Evolutionary conservation across 2,329 filamentous ascomycete genomes (phyloP), one percentile per base, ranked within the genome.

Genomic region (Pseudomassariella vexata): DNA sequence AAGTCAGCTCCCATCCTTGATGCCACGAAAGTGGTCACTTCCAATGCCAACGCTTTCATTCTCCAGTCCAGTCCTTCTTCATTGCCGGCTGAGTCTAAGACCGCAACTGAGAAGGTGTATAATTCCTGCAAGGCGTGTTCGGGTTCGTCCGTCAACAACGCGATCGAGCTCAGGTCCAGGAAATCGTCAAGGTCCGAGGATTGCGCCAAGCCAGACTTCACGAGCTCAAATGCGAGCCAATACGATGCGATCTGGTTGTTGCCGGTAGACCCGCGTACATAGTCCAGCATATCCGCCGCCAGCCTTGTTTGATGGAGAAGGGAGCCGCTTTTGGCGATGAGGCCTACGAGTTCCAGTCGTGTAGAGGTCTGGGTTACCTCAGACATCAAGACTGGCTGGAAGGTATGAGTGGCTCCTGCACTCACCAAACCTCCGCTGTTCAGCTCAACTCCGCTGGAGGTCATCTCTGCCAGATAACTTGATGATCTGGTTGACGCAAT

Each of bases 1-100:
- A 95, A 98, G 0, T 75, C 73, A 31, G 70, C 53, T 14, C 76
- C 72, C 22, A 83, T 65, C 12, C 75, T 75, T 17, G 73, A 67
- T 3, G 90, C 85, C 39, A 87, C 81, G 34, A 90, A 74, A 1
- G 88, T 81, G 6, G 89, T 68, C 2, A 82, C 74, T 54, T 96
- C 90, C 2, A 98, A 61, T 1, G 89, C 83, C 20, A 95, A 70
- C 2, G 86, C 84, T 52, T 83, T 75, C 14, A 87, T 57, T 19
- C 81, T 76, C 83, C 84, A 88, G 48, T 92, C 81, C 1, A 51
- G 35, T 2, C 65, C 57, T 8, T 61, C 54, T 2, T 62, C 52
- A 29, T 78, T 71, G 0, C 61, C 62, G 38, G 73, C 63, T 0
- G 70, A 66, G 14, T 73, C 66, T 3, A 92, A 59, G 1, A 80